Conservation (phyloP, 2,329 filamentous ascomycete species). For the Colletotrichum lentis region DNA sequence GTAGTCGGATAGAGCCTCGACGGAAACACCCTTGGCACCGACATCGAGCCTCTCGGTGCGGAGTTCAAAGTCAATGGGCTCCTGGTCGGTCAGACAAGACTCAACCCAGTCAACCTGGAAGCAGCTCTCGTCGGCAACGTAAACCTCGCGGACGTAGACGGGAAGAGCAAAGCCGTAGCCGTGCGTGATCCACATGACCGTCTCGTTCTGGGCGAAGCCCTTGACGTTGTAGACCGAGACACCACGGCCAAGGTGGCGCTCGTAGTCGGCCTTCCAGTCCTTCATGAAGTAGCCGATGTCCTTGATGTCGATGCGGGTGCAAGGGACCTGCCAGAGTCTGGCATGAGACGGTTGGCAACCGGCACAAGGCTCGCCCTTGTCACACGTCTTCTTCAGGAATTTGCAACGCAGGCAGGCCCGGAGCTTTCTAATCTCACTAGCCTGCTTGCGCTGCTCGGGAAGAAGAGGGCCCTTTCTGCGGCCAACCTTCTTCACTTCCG, state of each 20-base stretch:
- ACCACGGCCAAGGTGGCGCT: constrained; percentile 84
- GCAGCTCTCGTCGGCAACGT: constrained; percentile 88
- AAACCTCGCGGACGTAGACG: constrained; percentile 93
- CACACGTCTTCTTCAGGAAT: constrained; percentile 98
- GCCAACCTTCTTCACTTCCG: constrained; percentile 88
- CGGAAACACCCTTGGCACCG: constrained; percentile 86
- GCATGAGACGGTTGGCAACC: constrained; percentile 96
- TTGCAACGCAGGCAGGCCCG: constrained; percentile 95
- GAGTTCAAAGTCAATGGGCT: constrained; percentile 82
- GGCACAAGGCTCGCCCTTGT: constrained; percentile 95
- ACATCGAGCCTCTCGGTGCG: constrained; percentile 89
- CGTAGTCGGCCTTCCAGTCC: constrained; percentile 97
- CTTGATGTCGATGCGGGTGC: constrained; percentile 98
- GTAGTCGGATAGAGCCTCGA: constrained; percentile 84
- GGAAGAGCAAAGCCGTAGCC: constrained; percentile 94
- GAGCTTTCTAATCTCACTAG: constrained; percentile 94
- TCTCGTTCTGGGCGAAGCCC: constrained; percentile 74
- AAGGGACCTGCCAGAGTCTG: constrained; percentile 95
- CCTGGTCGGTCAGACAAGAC: constrained; percentile 71
- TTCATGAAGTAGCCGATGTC: constrained; percentile 99
- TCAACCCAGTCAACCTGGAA: constrained; percentile 96
- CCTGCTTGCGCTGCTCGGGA: constrained; percentile 94
- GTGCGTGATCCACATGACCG: constrained; percentile 89
- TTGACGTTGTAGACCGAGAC: constrained; percentile 97
- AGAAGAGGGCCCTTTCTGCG: constrained; percentile 87